Base-by-base conservation (phyloP, 495 filamentous ascomycete species). In the Lasiosphaeris hirsuta region DNA sequence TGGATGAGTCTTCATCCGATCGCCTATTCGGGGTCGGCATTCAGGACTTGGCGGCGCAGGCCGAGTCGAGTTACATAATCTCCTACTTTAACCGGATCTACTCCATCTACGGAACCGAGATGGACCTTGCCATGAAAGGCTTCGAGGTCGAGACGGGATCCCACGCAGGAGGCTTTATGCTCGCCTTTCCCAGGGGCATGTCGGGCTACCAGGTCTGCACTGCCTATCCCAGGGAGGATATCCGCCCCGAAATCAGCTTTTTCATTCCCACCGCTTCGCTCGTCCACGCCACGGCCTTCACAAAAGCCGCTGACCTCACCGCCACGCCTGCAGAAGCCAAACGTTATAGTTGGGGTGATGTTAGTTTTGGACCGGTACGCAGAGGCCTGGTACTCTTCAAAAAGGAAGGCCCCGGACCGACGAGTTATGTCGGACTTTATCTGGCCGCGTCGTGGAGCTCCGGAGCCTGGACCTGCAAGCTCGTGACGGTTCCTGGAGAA, bases 51-150 rank as follows among this genome's bases (percentile, higher is more conserved):
- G 63, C 56, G 0, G 48, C 56, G 1, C 55, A 44, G 4, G 33
- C 50, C 18, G 63, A 65, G 19, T 60, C 57, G 0, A 55, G 35
- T 30, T 65, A 63, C 35, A 44, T 56, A 23, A 56, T 68, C 56
- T 60, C 65, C 8, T 61, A 65, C 47, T 68, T 68, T 13, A 54
- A 60, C 0, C 56, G 60, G 10, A 51, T 65, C 15, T 68, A 68
- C 56, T 57, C 63, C 1, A 33, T 60, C 13, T 61, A 58, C 7
- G 65, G 65, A 4, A 60, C 54, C 49, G 63, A 68, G 51, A 60
- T 68, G 35, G 65, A 68, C 37, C n/a, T 42, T 9, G 59, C 63
- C 36, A 47, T 65, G 57, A 68, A 65, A 33, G 59, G 63, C 0
- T 65, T 65, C 19, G 57, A 53, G 8, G 17, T 60, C 15, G 56